Evolutionary conservation across 2,329 filamentous ascomycete species (phyloP), one percentile per base, ranked within the genome.

Genomic region (Arthrobotrys megalospora): DNA sequence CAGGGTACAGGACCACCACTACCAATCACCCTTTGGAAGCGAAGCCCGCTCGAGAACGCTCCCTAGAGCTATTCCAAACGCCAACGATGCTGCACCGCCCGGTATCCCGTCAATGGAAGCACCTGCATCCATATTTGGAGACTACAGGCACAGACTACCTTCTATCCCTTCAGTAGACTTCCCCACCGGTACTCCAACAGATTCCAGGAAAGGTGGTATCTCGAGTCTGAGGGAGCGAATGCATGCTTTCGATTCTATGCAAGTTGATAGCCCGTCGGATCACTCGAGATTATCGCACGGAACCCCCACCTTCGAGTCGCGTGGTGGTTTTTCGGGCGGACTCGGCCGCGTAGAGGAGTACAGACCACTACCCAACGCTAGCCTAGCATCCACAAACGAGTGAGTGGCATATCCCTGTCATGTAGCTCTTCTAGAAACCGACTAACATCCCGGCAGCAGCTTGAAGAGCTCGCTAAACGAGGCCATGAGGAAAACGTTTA

Each of bases 61-160:
- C 11, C 75, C 75, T 10, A 45, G 75, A 50, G 75, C 75, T n/a
- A 78, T 78, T 45, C 75, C 75, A 50, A 78, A 78, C 47, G 62
- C 75, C 38, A 68, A 78, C 36, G 75, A 78, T 78, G 62, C 34
- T 10, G 21, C 52, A 12, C 67, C 75, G 24, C 75, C 75, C 4
- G 75, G 75, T 6, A 78, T 78, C 6, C 75, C 75, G 8, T 78
- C 75, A 36, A 78, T 78, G 75, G 75, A 78, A 32, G 75, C 75
- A 10, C 75, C 75, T 3, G 43, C 67, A 7, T 71, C 63, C 16
- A 78, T 78, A 38, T 78, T 78, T 78, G 75, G 75, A 21, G 75
- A 78, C 19, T 72, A 72, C 21, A 67, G 75, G 58, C 62, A 71
- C 28, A 47, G 67, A 32, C 50, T 78, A 21, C 75, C 67, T 19